Percentiles rank a stretch among this genome's conserved stretches.
Conservation (phyloP, 306 rosid species). For the Fagus sylvatica region DNA sequence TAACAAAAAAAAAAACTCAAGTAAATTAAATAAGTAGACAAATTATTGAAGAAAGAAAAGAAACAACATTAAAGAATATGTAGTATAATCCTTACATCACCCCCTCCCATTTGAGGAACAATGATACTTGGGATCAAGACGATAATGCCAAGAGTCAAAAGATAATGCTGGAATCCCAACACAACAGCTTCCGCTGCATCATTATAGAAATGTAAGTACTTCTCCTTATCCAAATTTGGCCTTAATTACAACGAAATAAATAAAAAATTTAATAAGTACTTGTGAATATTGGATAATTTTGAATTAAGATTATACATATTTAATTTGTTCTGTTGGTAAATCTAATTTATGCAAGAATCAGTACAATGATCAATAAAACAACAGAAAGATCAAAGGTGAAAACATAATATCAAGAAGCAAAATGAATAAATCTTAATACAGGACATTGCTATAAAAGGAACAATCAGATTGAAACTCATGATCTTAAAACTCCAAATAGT, state of each 20-base stretch:
- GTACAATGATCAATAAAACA: not conserved
- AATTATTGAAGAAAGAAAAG: not conserved
- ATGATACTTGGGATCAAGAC: conserved; percentile 66
- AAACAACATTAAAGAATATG: not conserved
- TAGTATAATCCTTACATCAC: conserved; percentile 41
- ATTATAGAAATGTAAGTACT: not conserved
- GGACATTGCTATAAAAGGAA: too few relatives aligned
- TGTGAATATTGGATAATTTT: too few relatives aligned
- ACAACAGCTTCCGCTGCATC: conserved; percentile 62
- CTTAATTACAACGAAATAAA: not conserved
- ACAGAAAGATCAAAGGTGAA: not conserved
- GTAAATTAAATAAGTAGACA: not conserved
- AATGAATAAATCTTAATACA: not conserved
- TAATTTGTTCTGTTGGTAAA: not conserved
- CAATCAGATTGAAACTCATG: too few relatives aligned
- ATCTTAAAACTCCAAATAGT: too few relatives aligned
- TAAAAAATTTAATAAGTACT: too few relatives aligned
- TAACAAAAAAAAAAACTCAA: not conserved
- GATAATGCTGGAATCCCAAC: conserved; percentile 89
- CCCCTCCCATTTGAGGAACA: conserved; percentile 93
- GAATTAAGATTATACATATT: too few relatives aligned
- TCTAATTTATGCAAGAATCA: not conserved
- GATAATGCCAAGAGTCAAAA: conserved; percentile 70
- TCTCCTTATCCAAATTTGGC: not conserved
- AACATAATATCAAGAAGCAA: not conserved